Conservation (phyloP, 768 basidiomycete species). For the Atractiella rhizophila region DNA sequence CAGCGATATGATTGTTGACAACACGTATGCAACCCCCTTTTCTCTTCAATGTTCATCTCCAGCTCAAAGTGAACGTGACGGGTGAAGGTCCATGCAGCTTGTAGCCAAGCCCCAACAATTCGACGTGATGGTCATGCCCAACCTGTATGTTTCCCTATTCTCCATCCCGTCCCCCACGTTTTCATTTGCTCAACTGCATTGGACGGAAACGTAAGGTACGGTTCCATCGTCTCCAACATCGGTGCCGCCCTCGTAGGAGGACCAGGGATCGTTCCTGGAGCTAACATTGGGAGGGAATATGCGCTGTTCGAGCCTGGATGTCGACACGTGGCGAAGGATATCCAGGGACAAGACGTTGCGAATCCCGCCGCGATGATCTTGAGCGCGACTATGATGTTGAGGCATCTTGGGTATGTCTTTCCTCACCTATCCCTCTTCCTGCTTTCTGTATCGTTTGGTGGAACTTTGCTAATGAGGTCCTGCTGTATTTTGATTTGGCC, state of each 20-base stretch:
- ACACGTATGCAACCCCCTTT: constrained; percentile 36
- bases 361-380: constrained; percentile 27
- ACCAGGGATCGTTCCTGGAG: constrained; percentile 90
- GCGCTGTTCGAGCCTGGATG: constrained; percentile 98
- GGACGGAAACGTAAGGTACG: constrained; percentile 33
- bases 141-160: constrained; percentile 26
- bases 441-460: background rate
- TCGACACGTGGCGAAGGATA: constrained; percentile 28
- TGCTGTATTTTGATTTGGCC: constrained; percentile 17
- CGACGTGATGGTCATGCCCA: constrained; percentile 99
- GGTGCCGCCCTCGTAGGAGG: constrained; percentile 96
- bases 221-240: constrained; percentile 92
- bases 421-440: background rate
- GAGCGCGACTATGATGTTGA: constrained; percentile 24
- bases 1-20: constrained; percentile 98
- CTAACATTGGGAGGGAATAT: constrained; percentile 91
- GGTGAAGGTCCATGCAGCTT: constrained; percentile 65
- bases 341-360: constrained; percentile 24
- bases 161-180: background rate
- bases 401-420: constrained; percentile 19
- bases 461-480: background rate
- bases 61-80: background rate
- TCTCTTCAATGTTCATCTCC: background rate
- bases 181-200: background rate
- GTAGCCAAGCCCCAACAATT: constrained; percentile 88